phyloP scores from a whole-genome alignment of 257 asterid genomes.

The Nemophila menziesii region DNA sequence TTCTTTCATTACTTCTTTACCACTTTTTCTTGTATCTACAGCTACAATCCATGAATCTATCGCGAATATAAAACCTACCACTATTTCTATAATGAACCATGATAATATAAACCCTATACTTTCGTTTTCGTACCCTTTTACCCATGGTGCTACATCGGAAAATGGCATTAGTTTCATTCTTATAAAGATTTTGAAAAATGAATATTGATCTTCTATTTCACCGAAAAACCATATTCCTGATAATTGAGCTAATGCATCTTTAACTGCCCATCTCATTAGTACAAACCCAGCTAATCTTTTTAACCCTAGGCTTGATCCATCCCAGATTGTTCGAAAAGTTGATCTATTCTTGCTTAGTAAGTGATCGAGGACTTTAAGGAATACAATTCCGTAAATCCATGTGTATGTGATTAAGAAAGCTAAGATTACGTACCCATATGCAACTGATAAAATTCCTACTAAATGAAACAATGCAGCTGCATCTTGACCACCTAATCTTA shows the following conservation, averaged over 20 bases:
- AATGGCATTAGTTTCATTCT: conserved; percentile 75
- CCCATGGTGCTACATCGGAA: conserved; percentile 63
- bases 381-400: conserved; percentile 64
- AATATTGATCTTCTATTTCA: conserved; percentile 65
- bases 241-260: conserved; percentile 74
- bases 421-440: conserved; percentile 57
- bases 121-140: conserved; percentile 69
- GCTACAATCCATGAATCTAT: conserved; percentile 80
- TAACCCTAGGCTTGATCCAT: conserved; percentile 62
- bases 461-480: conserved; percentile 44
- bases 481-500: conserved; percentile 56
- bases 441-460: conserved; percentile 39
- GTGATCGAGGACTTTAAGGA: conserved; percentile 58
- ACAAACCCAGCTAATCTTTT: conserved; percentile 67
- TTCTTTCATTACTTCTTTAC: conserved; percentile 79
- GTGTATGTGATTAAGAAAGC: conserved; percentile 67
- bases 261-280: conserved; percentile 88
- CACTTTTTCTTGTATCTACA: conserved; percentile 70
- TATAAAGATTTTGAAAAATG: conserved; percentile 51
- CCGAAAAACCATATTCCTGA: conserved; percentile 64
- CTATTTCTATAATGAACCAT: conserved; percentile 64
- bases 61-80: conserved; percentile 58
- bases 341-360: conserved; percentile 47
- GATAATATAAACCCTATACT: conserved; percentile 43
- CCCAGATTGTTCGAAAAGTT: conserved; percentile 51